Base-by-base conservation (phyloP, 75 land plant genomes). In the Azolla pinnata region DNA sequence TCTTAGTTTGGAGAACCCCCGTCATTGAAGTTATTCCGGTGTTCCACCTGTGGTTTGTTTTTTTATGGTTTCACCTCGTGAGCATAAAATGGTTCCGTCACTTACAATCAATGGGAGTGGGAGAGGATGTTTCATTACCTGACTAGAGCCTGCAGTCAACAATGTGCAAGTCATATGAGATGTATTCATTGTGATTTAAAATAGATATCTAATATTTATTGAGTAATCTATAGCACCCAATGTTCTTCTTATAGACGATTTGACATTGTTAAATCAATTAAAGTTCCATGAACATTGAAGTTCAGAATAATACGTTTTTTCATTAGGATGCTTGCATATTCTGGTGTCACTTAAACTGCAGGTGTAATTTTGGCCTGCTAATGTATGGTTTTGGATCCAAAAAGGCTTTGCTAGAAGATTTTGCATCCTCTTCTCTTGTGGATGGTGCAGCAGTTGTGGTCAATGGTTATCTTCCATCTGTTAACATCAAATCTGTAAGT, bases 371-470 rank as follows among this genome's bases (percentile, higher is more conserved):
- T 80, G 86, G 88, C 40, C 91, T 95, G 38, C 45, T 95, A 61
- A 81, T 90, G 85, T 84, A 95, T 80, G 99, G 99, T n/a, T 90
- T 95, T 78, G 99, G 99, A 32, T 95, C 99, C 32, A 95, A 95
- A 73, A 95, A 79, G 56, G 51, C 50, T 8, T 63, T 90, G 57
- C 75, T 95, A 61, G 97, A 95, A 69, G 91, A 86, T 67, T 95
- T 95, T 76, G 97, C 97, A 62, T 70, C 83, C 14, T 68, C 83
- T 27, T 65, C 85, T 16, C 69, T 95, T 61, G 64, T 66, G 32
- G 96, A 89, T 56, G 80, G 73, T 76, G 62, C 80, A 63, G 97
- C 80, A 2, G 45, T 90, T 60, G 91, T 90, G 3, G 75, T 95
- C 35, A 95, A 90, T 80, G 99, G 99, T n/a, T 95, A 89, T 74